Percentiles rank a stretch among this genome's conserved stretches.
phyloP scores from a whole-genome alignment of 139 green algal species.

The Chlamydomonas sp. region DNA sequence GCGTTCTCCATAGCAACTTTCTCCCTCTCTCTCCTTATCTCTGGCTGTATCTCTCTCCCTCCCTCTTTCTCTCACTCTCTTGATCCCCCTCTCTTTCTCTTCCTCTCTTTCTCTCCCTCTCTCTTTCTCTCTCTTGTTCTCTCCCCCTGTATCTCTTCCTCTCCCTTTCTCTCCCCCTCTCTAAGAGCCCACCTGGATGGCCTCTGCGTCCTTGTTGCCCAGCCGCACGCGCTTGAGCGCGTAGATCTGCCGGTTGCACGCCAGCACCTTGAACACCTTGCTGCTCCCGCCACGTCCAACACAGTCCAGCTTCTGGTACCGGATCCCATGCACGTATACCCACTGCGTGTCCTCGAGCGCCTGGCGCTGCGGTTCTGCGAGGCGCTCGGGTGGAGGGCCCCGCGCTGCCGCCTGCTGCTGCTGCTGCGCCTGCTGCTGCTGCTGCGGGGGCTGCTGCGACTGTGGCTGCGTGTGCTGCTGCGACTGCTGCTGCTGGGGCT shows the following conservation, averaged over 20 bases:
- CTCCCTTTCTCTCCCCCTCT: too few relatives aligned
- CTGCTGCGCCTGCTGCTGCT: neutral
- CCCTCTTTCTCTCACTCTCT: too few relatives aligned
- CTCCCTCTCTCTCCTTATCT: too few relatives aligned
- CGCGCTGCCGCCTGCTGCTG: slow-evolving; percentile 5
- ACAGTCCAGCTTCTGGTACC: slow-evolving; percentile 90
- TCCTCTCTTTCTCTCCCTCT: too few relatives aligned
- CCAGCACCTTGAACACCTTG: slow-evolving; percentile 95
- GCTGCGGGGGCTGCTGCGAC: neutral
- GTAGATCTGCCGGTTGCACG: slow-evolving; percentile 82
- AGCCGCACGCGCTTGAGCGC: slow-evolving; percentile 92
- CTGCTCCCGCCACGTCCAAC: slow-evolving; percentile 84
- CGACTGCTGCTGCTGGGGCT: too few relatives aligned
- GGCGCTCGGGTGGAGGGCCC: slow-evolving; percentile 21
- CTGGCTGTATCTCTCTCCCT: too few relatives aligned
- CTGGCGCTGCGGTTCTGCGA: slow-evolving; percentile 27
- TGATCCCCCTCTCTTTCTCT: too few relatives aligned
- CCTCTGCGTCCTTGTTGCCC: slow-evolving; percentile 42
- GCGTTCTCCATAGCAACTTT: too few relatives aligned
- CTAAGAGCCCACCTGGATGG: too few relatives aligned
- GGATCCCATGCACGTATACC: slow-evolving; percentile 67
- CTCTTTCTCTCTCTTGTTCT: too few relatives aligned
- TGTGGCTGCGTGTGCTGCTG: neutral
- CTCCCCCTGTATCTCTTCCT: too few relatives aligned
- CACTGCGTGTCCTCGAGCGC: slow-evolving; percentile 68